Base-by-base conservation (phyloP, 1,139 yeast species). In the Candida albicans region DNA sequence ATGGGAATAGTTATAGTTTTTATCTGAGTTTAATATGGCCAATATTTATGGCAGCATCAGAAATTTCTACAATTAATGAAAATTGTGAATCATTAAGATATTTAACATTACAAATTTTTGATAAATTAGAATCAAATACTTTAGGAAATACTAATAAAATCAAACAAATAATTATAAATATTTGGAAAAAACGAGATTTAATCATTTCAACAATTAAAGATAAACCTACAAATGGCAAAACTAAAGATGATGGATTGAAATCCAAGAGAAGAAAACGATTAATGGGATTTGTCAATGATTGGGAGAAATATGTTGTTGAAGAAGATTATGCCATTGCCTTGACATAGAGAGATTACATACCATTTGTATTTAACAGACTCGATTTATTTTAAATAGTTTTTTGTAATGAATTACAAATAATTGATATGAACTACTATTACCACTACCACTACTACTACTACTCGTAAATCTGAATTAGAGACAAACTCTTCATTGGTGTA, bases 111-210 rank as follows among this genome's bases (percentile, higher is more conserved):
- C 53, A 48, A 42, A 51, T 64, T 14, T 51, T 65, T 37, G 62
- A 58, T 22, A 58, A 54, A 36, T 51, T 65, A 18, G 64, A 62
- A 37, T 35, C 42, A 22, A 51, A 51, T 41, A 61, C 62, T 18
- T 54, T 64, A 44, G 68, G 70, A 2, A 65, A 62, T 43, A 64
- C 62, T 5, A 52, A 52, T 14, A 56, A 52, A 45, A 61, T 64
- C 3, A 52, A 55, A 31, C 50, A 56, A 8, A 54, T 60, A 4
- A 52, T 65, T 3, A 36, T 53, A 39, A 48, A 51, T 30, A 55
- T 59, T 24, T 65, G 70, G 70, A 63, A 62, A 40, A 53, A 50
- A 42, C 49, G 70, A 37, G 69, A 65, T 45, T 52, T 64, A 55
- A 54, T 39, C 49, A 53, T 26, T 10, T 8, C 32, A 29, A n/a